Percentiles rank a stretch among this genome's conserved stretches.
Conservation (phyloP, 176 grass and related monocot genomes). For the Stipa capillata region DNA sequence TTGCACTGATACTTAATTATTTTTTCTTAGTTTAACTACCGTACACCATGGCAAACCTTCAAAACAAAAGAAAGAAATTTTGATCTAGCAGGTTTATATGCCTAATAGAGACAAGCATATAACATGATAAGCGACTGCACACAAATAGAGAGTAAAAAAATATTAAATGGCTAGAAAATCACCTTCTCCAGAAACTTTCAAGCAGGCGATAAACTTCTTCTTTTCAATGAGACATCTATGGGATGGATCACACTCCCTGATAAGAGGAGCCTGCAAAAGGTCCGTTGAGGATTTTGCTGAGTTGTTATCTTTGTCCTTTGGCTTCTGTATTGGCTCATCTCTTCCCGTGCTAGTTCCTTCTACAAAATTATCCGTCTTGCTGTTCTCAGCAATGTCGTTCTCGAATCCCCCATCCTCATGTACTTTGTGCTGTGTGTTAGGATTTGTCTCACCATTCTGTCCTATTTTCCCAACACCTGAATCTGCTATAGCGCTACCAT, state of each 20-base stretch:
- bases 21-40: neutral
- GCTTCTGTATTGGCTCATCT: constrained; percentile 17
- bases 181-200: constrained; percentile 92
- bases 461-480: constrained; percentile 10
- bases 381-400: constrained; percentile 10
- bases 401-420: neutral
- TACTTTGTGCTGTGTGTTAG: constrained; percentile 1
- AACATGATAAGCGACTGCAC: neutral
- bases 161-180: neutral
- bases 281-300: neutral
- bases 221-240: constrained; percentile 66
- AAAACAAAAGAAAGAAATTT: neutral
- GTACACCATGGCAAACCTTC: neutral
- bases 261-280: constrained; percentile 33
- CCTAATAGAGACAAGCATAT: neutral
- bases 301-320: neutral
- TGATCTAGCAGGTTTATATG: neutral
- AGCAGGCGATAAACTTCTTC: constrained; percentile 65
- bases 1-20: neutral
- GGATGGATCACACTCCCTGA: constrained; percentile 64
- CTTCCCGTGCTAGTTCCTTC: constrained; percentile 14
- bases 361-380: constrained; percentile 25
- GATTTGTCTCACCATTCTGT: neutral
- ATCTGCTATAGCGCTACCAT: neutral
- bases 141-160: neutral